phyloP scores from a whole-genome alignment of 768 basidiomycete genomes.

The Inosperma sp. region DNA sequence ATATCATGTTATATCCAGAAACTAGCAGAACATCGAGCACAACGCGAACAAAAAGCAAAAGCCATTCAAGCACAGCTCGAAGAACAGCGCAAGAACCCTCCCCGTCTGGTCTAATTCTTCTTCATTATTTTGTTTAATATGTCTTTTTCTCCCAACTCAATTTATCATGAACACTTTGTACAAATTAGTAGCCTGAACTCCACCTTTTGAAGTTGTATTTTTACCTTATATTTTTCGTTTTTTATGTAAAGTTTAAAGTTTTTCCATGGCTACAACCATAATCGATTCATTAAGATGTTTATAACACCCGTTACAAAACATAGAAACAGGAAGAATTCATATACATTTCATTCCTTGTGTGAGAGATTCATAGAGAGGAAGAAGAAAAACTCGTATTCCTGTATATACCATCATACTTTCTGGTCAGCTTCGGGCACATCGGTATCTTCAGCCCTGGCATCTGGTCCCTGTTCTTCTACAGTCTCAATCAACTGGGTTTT shows the following conservation, averaged over 20 bases:
- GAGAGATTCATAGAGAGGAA: too few relatives aligned
- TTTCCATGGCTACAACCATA: too few relatives aligned
- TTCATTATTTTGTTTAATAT: conserved; percentile 1
- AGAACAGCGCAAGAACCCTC: conserved; percentile 27
- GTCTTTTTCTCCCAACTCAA: background rate
- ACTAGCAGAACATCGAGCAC: conserved; percentile 47
- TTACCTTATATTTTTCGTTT: background rate
- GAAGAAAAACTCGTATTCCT: too few relatives aligned
- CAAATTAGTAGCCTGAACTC: background rate
- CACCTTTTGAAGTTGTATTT: background rate
- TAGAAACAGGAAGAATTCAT: too few relatives aligned
- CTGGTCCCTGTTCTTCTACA: background rate
- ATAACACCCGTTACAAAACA: too few relatives aligned
- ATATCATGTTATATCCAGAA: conserved; percentile 32
- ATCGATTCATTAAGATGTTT: too few relatives aligned
- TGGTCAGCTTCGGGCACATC: too few relatives aligned
- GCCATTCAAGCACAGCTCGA: conserved; percentile 28
- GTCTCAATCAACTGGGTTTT: conserved; percentile 19
- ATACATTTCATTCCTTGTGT: too few relatives aligned
- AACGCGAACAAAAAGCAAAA: conserved; percentile 42
- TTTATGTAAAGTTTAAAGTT: too few relatives aligned
- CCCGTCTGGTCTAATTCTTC: conserved; percentile 26
- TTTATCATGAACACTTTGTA: background rate
- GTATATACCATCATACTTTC: too few relatives aligned
- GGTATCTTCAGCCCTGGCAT: background rate